Conservation (phyloP, 805 yeast genomes). For the Schwanniomyces sp. region DNA sequence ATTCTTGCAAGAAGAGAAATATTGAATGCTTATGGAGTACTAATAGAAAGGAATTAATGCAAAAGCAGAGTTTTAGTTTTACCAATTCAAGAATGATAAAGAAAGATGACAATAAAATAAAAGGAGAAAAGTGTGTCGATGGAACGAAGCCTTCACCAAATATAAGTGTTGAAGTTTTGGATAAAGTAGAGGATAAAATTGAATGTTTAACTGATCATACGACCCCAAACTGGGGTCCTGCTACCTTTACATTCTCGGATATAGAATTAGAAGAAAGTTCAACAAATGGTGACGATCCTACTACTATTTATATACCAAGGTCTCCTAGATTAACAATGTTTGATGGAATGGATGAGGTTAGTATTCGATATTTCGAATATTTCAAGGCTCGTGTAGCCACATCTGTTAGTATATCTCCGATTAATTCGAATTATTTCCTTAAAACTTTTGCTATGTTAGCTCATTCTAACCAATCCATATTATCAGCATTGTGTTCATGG, state of each 20-base stretch:
- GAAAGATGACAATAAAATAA: constrained; percentile 17
- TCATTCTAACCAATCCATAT: neutral
- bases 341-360: neutral
- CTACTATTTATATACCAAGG: neutral
- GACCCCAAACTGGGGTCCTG: neutral
- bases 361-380: neutral
- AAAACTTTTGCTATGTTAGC: constrained; percentile 4
- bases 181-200: too few relatives aligned
- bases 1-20: constrained; percentile 12
- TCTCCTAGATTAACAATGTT: neutral
- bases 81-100: constrained; percentile 15
- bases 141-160: constrained; percentile 2
- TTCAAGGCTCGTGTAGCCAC: neutral
- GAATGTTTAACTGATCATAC: too few relatives aligned
- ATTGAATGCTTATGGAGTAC: constrained; percentile 13
- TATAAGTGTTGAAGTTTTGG: neutral
- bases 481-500: constrained; percentile 5
- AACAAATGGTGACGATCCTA: neutral
- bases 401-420: constrained; percentile 9
- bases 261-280: neutral
- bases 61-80: neutral
- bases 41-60: neutral
- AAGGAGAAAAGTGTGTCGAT: constrained; percentile 10
- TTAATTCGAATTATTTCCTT: constrained; percentile 2
- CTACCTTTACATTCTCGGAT: neutral